Conservation (phyloP, 1,139 yeast genomes). For the Pichia sp. region DNA sequence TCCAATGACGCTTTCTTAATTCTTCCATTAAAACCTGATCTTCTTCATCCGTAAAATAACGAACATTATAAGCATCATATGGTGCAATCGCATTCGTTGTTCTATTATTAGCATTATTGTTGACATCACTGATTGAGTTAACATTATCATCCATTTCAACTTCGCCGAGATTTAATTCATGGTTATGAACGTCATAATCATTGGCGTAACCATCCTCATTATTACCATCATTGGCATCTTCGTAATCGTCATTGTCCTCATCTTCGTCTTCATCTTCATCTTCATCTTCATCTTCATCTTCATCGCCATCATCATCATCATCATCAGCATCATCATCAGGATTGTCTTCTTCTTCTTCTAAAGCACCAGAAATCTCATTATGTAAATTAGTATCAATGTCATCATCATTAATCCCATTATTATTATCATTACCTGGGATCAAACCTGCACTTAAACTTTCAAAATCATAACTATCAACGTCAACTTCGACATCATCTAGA, state of each 20-base stretch:
- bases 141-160: no score
- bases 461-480: conserved; percentile 1
- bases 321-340: conserved; percentile 1
- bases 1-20: conserved; percentile 57
- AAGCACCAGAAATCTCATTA: no score
- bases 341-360: no score
- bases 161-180: no score
- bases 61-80: conserved; percentile 8
- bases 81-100: no score
- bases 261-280: no score
- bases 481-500: background rate
- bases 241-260: background rate
- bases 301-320: conserved; percentile 1
- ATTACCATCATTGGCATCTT: background rate
- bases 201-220: no score
- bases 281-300: background rate
- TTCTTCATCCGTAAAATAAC: conserved; percentile 49
- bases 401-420: background rate
- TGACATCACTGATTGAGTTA: background rate
- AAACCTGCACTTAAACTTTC: background rate
- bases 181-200: no score
- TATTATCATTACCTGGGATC: background rate
- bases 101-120: background rate
- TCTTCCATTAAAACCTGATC: conserved; percentile 59
- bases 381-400: background rate